A percentile compares a stretch with the other conserved stretches of the same genome.
phyloP scores from a whole-genome alignment of 108 stramenopile genomes.

The Parmales sp. region DNA sequence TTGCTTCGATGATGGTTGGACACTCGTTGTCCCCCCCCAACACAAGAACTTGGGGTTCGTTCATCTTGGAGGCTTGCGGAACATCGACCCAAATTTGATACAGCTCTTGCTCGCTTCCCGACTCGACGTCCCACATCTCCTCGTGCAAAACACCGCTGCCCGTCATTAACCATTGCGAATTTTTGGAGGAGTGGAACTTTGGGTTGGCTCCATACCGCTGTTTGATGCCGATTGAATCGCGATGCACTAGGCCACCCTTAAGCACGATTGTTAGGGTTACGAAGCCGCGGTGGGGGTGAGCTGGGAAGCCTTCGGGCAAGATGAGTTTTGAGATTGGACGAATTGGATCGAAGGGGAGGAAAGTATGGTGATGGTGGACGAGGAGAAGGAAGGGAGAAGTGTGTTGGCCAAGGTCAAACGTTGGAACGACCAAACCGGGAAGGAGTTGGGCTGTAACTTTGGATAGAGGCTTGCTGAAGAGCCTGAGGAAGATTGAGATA shows the following conservation, averaged over 20 bases:
- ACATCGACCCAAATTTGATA: slow-evolving; percentile 77
- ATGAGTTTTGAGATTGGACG: slow-evolving; percentile 45
- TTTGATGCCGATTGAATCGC: slow-evolving; percentile 59
- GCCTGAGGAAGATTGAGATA: slow-evolving; percentile 40
- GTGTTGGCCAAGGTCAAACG: slow-evolving; percentile 24
- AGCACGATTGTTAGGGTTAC: slow-evolving; percentile 65
- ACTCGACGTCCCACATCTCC: slow-evolving; percentile 69
- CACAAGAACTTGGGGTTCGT: slow-evolving; percentile 34
- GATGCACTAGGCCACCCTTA: slow-evolving; percentile 63
- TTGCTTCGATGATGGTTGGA: neutral
- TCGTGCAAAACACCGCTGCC: slow-evolving; percentile 74
- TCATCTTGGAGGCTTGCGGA: slow-evolving; percentile 40
- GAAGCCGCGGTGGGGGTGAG: slow-evolving; percentile 78
- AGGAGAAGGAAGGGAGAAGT: slow-evolving; percentile 70
- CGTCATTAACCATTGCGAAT: slow-evolving; percentile 66
- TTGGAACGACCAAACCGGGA: slow-evolving; percentile 68
- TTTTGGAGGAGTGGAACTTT: slow-evolving; percentile 31
- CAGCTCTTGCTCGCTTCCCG: slow-evolving; percentile 43
- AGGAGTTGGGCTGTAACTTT: slow-evolving; percentile 42
- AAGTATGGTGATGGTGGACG: slow-evolving; percentile 72
- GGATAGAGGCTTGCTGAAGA: slow-evolving; percentile 37
- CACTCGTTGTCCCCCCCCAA: slow-evolving; percentile 24
- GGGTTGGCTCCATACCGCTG: slow-evolving; percentile 54
- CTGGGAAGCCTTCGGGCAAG: slow-evolving; percentile 74
- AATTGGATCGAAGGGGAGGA: slow-evolving; percentile 55